Evolutionary conservation across 164 flowering plant species (phyloP).

Genomic region (Saururus chinensis): DNA sequence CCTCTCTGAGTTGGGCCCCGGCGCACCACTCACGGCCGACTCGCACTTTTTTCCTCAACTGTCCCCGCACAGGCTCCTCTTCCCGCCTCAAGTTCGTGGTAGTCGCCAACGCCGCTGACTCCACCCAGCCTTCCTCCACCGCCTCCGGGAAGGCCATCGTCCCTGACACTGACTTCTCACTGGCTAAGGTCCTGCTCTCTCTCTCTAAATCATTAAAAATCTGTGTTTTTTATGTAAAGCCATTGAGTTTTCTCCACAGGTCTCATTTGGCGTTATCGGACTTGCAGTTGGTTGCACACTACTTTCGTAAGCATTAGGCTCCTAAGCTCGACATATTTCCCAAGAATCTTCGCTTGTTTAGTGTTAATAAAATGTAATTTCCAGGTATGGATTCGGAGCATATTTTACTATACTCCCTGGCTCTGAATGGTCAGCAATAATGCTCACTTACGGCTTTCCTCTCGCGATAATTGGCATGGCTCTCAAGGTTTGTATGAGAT

Average conservation of each 20-base stretch:
- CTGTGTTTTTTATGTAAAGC: too few relatives aligned
- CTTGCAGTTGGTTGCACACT: constrained; percentile 67
- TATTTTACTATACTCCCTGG: constrained; percentile 93
- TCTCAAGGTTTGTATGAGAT: constrained; percentile 48
- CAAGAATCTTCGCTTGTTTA: neutral
- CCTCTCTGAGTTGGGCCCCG: neutral
- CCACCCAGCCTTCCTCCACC: constrained; percentile 41
- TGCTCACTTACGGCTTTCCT: constrained; percentile 97
- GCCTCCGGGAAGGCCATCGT: constrained; percentile 27
- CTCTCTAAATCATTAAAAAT: too few relatives aligned
- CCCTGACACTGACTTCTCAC: constrained; percentile 52
- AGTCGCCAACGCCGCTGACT: constrained; percentile 47
- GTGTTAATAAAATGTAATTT: neutral
- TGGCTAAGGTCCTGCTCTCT: constrained; percentile 41
- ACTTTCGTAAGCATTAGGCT: constrained; percentile 48
- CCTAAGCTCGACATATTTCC: neutral
- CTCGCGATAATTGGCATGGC: constrained; percentile 98
- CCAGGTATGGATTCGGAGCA: constrained; percentile 96
- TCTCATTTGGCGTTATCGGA: constrained; percentile 93
- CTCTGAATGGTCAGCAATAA: constrained; percentile 94
- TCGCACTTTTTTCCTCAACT: neutral
- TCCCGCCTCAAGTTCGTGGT: constrained; percentile 11
- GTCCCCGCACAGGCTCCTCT: neutral
- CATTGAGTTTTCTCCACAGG: constrained; percentile 29
- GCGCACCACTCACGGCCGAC: constrained; percentile 2